These are phyloP conservation scores for Chrysopogon serrulatus DNA, from an alignment of 176 grass and related monocot genomes.

Conservation along the genomic window DNA sequence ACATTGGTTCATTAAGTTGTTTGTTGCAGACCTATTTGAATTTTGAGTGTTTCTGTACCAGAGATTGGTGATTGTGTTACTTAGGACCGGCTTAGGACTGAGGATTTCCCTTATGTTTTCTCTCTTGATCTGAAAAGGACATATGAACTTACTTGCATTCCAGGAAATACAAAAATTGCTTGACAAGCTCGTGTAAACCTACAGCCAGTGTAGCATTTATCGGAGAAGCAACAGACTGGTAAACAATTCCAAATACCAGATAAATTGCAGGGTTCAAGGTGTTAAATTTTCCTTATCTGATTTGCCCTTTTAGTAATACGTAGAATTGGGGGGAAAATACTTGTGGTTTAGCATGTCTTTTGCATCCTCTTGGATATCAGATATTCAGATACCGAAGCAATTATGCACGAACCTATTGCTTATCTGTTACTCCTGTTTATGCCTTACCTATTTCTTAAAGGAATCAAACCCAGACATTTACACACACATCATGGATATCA, in stretches of 20 bases:
- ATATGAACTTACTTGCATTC: background rate
- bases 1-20: background rate
- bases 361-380: background rate
- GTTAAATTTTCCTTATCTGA: background rate
- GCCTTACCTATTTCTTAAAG: background rate
- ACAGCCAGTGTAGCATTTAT: background rate
- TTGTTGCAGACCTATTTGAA: background rate
- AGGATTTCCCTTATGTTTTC: background rate
- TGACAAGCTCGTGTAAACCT: background rate
- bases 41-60: background rate
- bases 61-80: background rate
- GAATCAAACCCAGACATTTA: background rate
- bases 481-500: background rate
- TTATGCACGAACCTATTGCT: background rate
- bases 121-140: background rate
- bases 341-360: too few relatives aligned
- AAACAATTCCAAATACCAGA: background rate
- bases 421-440: background rate
- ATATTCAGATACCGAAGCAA: background rate
- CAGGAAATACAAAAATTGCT: background rate
- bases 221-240: background rate
- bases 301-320: background rate
- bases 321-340: too few relatives aligned
- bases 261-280: background rate
- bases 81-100: background rate